Evolutionary conservation across 2,329 filamentous ascomycete species (phyloP).

Genomic region (Colletotrichum noveboracense): DNA sequence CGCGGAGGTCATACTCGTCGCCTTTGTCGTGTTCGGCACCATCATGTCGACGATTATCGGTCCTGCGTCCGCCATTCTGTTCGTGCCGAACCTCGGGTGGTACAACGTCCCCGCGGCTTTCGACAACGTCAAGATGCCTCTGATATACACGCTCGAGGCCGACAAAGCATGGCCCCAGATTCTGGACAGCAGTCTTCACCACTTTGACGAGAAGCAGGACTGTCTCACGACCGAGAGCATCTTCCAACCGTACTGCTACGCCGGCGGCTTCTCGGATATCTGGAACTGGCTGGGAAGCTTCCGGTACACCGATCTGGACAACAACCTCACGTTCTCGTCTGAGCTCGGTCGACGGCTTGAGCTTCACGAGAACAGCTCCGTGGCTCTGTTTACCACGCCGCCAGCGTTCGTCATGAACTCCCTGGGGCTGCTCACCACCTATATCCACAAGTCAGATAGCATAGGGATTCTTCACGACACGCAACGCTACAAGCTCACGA

Average conservation of each 20-base stretch:
- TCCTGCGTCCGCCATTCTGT: constrained; percentile 9
- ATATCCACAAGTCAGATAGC: neutral
- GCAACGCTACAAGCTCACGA: neutral
- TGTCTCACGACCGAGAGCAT: neutral
- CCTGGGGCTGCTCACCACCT: neutral
- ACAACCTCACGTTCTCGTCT: neutral
- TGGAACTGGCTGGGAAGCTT: neutral
- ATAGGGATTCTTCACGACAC: neutral
- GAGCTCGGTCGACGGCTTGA: neutral
- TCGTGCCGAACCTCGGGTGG: constrained; percentile 3
- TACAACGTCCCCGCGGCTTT: neutral
- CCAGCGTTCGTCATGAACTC: neutral
- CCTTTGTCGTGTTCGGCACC: neutral
- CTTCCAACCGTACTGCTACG: neutral
- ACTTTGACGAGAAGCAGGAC: neutral
- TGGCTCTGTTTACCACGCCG: neutral
- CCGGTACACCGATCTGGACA: neutral
- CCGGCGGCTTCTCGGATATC: neutral
- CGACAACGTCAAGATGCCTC: neutral
- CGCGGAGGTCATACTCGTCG: neutral
- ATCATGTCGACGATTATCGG: constrained; percentile 3
- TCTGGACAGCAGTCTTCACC: neutral
- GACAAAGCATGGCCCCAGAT: neutral
- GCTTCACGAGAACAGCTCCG: neutral
- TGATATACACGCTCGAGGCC: neutral